Evolutionary conservation across 1,284 basidiomycete genomes (phyloP).

Genomic region (Boletus semigastroideus): DNA sequence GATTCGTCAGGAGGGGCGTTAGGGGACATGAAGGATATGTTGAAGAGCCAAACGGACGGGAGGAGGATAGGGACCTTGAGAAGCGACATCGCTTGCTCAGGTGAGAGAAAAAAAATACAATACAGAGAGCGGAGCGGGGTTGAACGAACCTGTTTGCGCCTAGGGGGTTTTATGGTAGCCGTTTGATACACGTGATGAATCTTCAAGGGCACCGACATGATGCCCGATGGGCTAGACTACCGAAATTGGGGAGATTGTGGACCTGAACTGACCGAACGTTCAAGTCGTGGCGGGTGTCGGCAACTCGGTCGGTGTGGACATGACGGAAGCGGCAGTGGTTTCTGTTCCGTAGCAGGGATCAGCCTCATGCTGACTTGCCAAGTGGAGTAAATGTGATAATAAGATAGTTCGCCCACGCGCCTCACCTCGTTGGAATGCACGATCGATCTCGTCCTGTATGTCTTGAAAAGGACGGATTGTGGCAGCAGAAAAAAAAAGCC

Average conservation of each 20-base stretch:
- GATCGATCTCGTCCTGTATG: no score
- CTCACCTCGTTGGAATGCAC: no score
- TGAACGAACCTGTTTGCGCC: neutral
- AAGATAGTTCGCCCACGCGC: no score
- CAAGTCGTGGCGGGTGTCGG: no score
- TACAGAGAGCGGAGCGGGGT: neutral
- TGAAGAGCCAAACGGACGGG: constrained; percentile 29
- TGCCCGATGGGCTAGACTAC: neutral
- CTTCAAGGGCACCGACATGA: neutral
- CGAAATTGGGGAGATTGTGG: neutral
- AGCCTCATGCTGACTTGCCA: neutral
- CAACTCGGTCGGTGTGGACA: no score
- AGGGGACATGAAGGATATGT: constrained; percentile 26
- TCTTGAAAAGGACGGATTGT: no score
- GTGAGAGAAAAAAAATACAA: neutral
- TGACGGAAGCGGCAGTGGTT: neutral
- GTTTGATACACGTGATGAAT: constrained; percentile 22
- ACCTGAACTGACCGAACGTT: no score
- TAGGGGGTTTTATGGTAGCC: constrained; percentile 13
- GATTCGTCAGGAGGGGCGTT: constrained; percentile 21
- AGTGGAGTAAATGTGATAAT: neutral
- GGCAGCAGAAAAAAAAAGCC: no score
- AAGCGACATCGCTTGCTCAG: constrained; percentile 16
- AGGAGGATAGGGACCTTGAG: constrained; percentile 25
- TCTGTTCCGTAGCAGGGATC: neutral